Evolutionary conservation across 176 grass and related monocot genomes (phyloP).

Genomic region (Triticum urartu): DNA sequence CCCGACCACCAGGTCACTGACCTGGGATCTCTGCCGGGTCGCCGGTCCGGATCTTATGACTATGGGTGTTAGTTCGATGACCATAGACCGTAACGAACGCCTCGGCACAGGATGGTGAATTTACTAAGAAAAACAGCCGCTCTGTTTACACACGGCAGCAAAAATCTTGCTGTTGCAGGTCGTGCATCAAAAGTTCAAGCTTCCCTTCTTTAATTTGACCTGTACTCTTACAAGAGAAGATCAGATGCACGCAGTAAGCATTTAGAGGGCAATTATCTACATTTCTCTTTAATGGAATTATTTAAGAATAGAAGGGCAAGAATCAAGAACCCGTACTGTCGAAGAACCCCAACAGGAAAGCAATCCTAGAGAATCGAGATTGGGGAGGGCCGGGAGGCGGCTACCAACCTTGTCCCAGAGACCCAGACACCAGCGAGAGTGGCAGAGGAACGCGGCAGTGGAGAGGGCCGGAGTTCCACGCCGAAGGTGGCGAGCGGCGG

Average conservation of each 20-base stretch:
- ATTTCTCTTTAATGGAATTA: too few species aligned
- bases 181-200: too few species aligned
- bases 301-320: too few species aligned
- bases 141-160: neutral
- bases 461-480: neutral
- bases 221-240: too few species aligned
- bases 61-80: neutral
- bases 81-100: neutral
- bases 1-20: too few species aligned
- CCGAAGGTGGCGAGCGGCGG: neutral
- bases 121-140: neutral
- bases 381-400: neutral
- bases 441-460: neutral
- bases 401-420: slow-evolving; percentile 7
- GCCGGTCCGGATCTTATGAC: neutral
- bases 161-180: neutral
- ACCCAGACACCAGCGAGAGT: neutral
- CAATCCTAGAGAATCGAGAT: neutral
- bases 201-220: too few species aligned
- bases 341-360: neutral
- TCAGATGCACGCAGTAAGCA: too few species aligned
- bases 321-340: too few species aligned
- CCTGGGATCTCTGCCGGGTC: neutral
- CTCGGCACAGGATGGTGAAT: neutral
- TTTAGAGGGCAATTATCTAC: too few species aligned